Evolutionary conservation across 331 rosid species (phyloP), one percentile per base, ranked within the genome.

Genomic region (Erythrophleum ivorense): DNA sequence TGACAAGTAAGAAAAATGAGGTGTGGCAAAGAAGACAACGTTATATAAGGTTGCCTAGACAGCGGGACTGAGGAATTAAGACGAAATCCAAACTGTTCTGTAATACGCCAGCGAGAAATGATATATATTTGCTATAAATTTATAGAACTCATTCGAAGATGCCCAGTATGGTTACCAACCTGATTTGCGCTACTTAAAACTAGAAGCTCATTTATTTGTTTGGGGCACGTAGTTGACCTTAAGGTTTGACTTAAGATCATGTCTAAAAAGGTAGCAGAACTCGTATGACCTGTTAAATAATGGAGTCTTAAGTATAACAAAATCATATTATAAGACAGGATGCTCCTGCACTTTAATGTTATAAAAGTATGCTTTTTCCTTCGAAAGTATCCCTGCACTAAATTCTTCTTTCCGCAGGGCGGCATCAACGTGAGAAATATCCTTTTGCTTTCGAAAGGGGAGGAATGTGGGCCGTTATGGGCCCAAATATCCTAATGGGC

Each of bases 381-480:
- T 12, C 16, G 18, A 7, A 0, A 0, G 0, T 11, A 24, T 24
- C 29, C 29, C 29, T 24, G 29, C 29, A 24, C 29, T 12, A 11
- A 2, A 11, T 12, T 7, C 34, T 45, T 7, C 4, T 69, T 21
- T 2, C 0, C 12, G 21, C 0, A 9, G 53, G 9, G 40, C 1
- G 41, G 12, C 76, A 15, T 11, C 13, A 55, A 49, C 38, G 12
- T 18, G 73, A 10, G 1, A 49, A 14, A 29, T 49, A 2, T 34
- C 21, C 18, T 52, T n/a, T 45, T 62, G 21, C 59, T 43, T 81
- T 31, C 7, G 7, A 65, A 34, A 41, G 53, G 75, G 36, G 38
- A 41, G 24, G 71, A 1, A 3, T 58, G 78, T 58, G 82, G 74
- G 34, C 60, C 72, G 8, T 70, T 46, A 46, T 8, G 77, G 68